These are phyloP conservation scores for Aureobasidium musti DNA, from an alignment of 2,329 filamentous ascomycete genomes.

Conservation along the genomic window DNA sequence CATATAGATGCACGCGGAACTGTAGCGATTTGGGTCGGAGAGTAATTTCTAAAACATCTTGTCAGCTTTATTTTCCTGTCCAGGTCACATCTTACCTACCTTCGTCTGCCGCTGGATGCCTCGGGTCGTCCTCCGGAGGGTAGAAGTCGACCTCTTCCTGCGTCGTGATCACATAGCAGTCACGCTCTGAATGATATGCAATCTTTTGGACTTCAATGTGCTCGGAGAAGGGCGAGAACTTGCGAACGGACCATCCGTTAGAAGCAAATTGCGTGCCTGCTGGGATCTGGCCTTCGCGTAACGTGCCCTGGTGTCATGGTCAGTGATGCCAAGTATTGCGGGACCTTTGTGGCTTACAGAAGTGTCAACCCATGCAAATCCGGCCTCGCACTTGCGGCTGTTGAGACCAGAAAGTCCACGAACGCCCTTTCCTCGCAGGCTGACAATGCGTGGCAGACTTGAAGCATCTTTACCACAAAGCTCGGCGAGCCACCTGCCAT, in stretches of 20 bases:
- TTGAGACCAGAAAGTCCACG: constrained; percentile 75
- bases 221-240: constrained; percentile 60
- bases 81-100: constrained; percentile 44
- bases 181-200: constrained; percentile 72
- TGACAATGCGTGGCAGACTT: constrained; percentile 64
- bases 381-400: constrained; percentile 72
- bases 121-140: constrained; percentile 81
- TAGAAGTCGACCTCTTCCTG: constrained; percentile 70
- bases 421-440: constrained; percentile 67
- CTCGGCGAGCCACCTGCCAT: constrained; percentile 76
- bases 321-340: constrained; percentile 30
- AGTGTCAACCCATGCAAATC: constrained; percentile 79
- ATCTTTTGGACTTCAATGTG: constrained; percentile 69
- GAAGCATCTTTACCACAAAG: constrained; percentile 79
- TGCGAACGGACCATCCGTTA: constrained; percentile 72
- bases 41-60: constrained; percentile 47
- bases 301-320: constrained; percentile 56
- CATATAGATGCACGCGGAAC: constrained; percentile 75
- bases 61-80: constrained; percentile 26
- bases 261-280: constrained; percentile 67
- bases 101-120: constrained; percentile 77
- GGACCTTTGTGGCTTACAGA: constrained; percentile 41
- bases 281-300: constrained; percentile 74
- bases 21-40: constrained; percentile 69
- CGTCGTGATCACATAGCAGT: constrained; percentile 75